These are phyloP conservation scores for Acmispon strigosus DNA, from an alignment of 306 rosid genomes.

Conservation along the genomic window DNA sequence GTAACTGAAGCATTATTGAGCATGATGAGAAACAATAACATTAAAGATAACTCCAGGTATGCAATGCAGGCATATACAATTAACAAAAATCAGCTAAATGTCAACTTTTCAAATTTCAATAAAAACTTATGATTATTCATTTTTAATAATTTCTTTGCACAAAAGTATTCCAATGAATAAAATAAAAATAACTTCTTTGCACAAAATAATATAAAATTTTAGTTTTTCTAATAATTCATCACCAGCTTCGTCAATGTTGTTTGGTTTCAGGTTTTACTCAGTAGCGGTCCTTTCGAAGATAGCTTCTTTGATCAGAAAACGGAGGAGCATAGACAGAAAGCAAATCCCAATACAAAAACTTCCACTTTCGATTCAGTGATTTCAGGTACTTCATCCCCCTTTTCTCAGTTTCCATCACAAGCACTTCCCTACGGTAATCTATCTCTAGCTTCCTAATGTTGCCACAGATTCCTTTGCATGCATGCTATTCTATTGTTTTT, in stretches of 20 bases:
- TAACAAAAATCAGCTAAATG: no score
- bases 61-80: no score
- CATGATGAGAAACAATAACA: no score
- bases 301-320: not conserved
- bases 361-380: not conserved
- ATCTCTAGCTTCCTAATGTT: not conserved
- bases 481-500: not conserved
- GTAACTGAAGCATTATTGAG: no score
- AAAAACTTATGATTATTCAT: no score
- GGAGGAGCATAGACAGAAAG: not conserved
- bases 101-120: no score
- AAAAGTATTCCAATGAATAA: no score
- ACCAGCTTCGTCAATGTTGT: constrained; percentile 7
- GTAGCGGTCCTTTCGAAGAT: constrained; percentile 33
- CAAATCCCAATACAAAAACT: not conserved
- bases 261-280: constrained; percentile 2
- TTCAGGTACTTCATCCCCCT: not conserved
- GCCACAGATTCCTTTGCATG: not conserved
- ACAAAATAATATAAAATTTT: no score
- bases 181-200: no score
- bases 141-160: no score
- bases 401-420: not conserved
- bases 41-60: no score
- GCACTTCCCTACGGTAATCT: constrained; percentile 19
- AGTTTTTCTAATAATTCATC: not conserved